Evolutionary conservation across 805 yeast genomes (phyloP).

Genomic region (Lipomyces yamadae): DNA sequence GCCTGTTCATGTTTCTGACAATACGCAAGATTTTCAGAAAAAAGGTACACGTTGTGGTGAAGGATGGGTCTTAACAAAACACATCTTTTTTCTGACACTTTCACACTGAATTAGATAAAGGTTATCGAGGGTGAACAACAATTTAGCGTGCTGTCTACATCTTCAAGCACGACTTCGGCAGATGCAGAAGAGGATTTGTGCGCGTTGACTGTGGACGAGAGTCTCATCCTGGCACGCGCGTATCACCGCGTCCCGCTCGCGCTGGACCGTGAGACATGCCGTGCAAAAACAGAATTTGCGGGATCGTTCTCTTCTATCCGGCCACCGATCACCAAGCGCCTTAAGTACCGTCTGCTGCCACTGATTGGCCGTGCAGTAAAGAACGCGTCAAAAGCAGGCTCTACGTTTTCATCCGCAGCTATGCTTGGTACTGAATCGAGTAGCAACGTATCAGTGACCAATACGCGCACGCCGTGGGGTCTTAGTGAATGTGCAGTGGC

Average conservation of each 20-base stretch:
- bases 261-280: background rate
- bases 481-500: background rate
- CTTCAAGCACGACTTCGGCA: background rate
- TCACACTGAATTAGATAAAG: background rate
- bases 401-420: background rate
- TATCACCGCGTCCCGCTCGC: slow-evolving; percentile 5
- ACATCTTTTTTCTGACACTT: background rate
- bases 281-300: background rate
- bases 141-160: slow-evolving; percentile 10
- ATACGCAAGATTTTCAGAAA: background rate
- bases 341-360: background rate
- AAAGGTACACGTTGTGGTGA: background rate
- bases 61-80: background rate
- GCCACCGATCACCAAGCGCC: slow-evolving; percentile 11
- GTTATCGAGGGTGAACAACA: slow-evolving; percentile 4
- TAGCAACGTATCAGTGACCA: background rate
- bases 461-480: background rate
- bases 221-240: background rate
- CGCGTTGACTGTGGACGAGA: background rate
- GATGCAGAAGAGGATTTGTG: background rate
- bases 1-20: background rate
- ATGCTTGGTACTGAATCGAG: background rate
- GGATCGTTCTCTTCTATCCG: slow-evolving; percentile 5
- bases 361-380: background rate
- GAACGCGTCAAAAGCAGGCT: background rate